A percentile compares a stretch with the other conserved stretches of the same genome.
These are phyloP conservation scores for Aurantiochytrium sp. DNA, from an alignment of 108 stramenopile genomes.

Conservation along the genomic window DNA sequence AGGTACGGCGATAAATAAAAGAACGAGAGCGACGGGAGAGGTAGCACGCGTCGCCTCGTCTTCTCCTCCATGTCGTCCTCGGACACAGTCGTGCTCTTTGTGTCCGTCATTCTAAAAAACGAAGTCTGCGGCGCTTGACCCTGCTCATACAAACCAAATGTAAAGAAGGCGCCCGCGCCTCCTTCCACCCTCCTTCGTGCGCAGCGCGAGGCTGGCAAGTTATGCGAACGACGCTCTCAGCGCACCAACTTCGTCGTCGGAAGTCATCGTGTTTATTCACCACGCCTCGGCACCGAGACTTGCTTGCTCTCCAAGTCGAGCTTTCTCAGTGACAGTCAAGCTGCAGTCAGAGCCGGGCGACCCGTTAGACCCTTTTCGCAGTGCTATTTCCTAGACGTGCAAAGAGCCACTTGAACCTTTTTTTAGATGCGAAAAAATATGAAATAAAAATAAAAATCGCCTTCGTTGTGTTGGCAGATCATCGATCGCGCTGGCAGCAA, in stretches of 20 bases:
- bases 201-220: too few relatives aligned
- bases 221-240: too few relatives aligned
- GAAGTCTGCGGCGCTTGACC: too few relatives aligned
- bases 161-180: too few relatives aligned
- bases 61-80: background rate
- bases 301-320: background rate
- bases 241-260: too few relatives aligned
- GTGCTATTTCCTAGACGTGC: too few relatives aligned
- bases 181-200: too few relatives aligned
- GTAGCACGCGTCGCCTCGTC: background rate
- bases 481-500: background rate
- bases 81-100: too few relatives aligned
- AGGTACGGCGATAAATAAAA: background rate
- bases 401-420: background rate
- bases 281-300: background rate
- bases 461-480: background rate
- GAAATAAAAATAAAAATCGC: background rate
- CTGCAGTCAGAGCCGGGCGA: background rate
- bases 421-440: background rate
- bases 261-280: background rate
- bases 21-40: background rate
- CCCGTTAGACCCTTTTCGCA: background rate
- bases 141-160: too few relatives aligned
- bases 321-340: background rate
- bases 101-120: too few relatives aligned